These are phyloP conservation scores for Golubevia pallescens DNA, from an alignment of 1,284 basidiomycete species.

Conservation along the genomic window DNA sequence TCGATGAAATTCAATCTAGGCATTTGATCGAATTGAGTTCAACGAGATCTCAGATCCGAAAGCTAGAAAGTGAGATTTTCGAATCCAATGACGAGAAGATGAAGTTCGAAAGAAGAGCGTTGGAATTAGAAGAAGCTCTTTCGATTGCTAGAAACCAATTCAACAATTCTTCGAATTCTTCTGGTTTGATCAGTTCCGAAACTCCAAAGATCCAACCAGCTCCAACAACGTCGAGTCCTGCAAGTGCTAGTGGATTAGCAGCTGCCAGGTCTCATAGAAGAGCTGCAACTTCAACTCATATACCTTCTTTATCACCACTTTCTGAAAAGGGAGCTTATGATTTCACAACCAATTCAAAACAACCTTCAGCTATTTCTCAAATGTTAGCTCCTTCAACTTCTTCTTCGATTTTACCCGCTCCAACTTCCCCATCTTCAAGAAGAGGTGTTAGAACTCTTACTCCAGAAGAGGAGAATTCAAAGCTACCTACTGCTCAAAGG, in stretches of 20 bases:
- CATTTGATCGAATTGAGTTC: slow-evolving; percentile 38
- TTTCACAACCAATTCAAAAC: slow-evolving; percentile 10
- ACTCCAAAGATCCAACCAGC: too few species aligned
- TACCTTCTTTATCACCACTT: slow-evolving; percentile 12
- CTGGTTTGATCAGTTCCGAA: too few species aligned
- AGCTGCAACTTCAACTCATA: slow-evolving; percentile 14
- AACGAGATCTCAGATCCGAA: slow-evolving; percentile 33
- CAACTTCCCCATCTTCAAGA: background rate
- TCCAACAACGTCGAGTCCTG: too few species aligned
- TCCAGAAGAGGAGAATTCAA: slow-evolving; percentile 3
- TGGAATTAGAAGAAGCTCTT: slow-evolving; percentile 32
- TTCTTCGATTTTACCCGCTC: background rate
- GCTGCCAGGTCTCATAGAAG: slow-evolving; percentile 12
- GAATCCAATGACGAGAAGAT: slow-evolving; percentile 40
- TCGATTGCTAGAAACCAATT: too few species aligned
- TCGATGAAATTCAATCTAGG: slow-evolving; percentile 30
- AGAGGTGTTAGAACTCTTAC: background rate
- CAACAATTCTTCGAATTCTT: too few species aligned
- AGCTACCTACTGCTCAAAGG: slow-evolving; percentile 14
- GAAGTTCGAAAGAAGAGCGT: slow-evolving; percentile 21
- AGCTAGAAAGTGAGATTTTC: slow-evolving; percentile 37
- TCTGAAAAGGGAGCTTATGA: slow-evolving; percentile 1
- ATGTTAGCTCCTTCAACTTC: background rate
- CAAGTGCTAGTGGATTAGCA: too few species aligned
- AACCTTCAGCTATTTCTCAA: slow-evolving; percentile 9